phyloP scores from a whole-genome alignment of 352 stramenopile genomes.

The Phytopythium vexans region DNA sequence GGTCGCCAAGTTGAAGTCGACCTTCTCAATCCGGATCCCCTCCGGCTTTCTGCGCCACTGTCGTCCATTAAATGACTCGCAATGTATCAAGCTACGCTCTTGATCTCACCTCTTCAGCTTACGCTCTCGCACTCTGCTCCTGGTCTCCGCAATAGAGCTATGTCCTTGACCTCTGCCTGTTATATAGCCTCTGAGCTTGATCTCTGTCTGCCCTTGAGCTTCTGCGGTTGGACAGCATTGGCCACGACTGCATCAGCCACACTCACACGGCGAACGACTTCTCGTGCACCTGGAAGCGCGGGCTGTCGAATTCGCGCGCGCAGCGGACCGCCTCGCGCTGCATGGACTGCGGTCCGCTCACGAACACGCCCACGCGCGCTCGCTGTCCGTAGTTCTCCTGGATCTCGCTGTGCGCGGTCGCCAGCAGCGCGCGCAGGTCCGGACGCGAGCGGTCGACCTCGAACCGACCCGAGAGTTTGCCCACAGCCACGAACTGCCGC shows the following conservation, averaged over 20 bases:
- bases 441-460: conserved; percentile 35
- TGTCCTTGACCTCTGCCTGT: too few relatives aligned
- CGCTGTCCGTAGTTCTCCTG: conserved; percentile 42
- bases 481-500: conserved; percentile 11
- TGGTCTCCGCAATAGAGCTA: too few relatives aligned
- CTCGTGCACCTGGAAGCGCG: conserved; percentile 32
- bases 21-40: too few relatives aligned
- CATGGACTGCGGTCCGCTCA: conserved; percentile 39
- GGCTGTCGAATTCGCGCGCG: conserved; percentile 25
- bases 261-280: conserved; percentile 51
- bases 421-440: conserved; percentile 27
- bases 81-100: too few relatives aligned
- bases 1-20: too few relatives aligned
- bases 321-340: conserved; percentile 27
- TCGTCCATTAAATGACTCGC: too few relatives aligned
- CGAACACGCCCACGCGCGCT: conserved; percentile 36
- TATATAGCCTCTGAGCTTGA: too few relatives aligned
- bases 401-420: conserved; percentile 40
- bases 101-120: too few relatives aligned
- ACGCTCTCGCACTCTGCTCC: too few relatives aligned
- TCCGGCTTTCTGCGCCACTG: too few relatives aligned
- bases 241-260: background rate
- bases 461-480: conserved; percentile 24
- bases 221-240: background rate
- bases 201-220: too few relatives aligned